Conservation (phyloP, 2,329 filamentous ascomycete species). For the Curvularia sp. region DNA sequence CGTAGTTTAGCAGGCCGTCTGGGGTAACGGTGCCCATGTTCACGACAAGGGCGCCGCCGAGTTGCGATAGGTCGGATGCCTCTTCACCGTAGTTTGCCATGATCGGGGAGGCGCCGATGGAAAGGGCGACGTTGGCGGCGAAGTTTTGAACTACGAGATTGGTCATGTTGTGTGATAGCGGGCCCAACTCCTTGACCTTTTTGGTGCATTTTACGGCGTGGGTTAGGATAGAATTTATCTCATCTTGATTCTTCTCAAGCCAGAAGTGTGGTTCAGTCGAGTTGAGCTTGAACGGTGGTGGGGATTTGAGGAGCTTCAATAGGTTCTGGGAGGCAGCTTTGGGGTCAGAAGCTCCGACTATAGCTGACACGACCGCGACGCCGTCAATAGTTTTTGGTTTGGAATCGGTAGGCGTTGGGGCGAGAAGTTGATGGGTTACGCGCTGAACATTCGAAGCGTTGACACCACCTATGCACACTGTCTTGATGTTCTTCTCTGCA, state of each 20-base stretch:
- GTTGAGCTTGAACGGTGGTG: constrained; percentile 36
- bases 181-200: constrained; percentile 68
- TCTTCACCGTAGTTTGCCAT: constrained; percentile 91
- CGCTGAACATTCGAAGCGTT: constrained; percentile 77
- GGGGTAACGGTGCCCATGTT: constrained; percentile 94
- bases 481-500: constrained; percentile 44
- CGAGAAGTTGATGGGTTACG: constrained; percentile 73
- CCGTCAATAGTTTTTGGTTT: constrained; percentile 72
- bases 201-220: constrained; percentile 59
- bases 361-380: constrained; percentile 87
- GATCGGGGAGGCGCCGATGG: constrained; percentile 86
- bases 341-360: constrained; percentile 76
- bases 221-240: constrained; percentile 21
- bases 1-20: constrained; percentile 74
- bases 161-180: constrained; percentile 95
- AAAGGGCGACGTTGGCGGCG: constrained; percentile 86
- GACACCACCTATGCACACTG: constrained; percentile 90
- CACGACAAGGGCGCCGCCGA: constrained; percentile 81
- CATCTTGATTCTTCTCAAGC: constrained; percentile 27
- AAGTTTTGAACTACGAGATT: constrained; percentile 96
- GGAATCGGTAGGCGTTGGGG: constrained; percentile 31
- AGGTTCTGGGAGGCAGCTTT: constrained; percentile 68
- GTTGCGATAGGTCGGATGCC: constrained; percentile 77
- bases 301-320: constrained; percentile 59
- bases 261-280: constrained; percentile 26